Evolutionary conservation across 2,329 filamentous ascomycete species (phyloP).

Genomic region (Byssoonygena ceratinophila): DNA sequence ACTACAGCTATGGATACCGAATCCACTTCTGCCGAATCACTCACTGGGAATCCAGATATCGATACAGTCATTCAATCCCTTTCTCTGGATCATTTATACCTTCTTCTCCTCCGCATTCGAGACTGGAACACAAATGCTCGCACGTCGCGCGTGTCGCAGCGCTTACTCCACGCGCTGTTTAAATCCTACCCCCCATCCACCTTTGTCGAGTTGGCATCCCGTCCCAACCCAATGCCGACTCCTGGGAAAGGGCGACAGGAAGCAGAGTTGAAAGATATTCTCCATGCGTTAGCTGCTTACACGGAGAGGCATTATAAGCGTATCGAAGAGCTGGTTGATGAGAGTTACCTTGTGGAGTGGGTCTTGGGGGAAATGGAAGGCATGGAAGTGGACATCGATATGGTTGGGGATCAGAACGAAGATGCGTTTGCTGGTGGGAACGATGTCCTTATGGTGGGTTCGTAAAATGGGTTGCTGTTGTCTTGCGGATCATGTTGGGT

Average conservation of each 20-base stretch:
- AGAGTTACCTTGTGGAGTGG: slow-evolving; percentile 90
- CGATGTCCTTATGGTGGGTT: slow-evolving; percentile 33
- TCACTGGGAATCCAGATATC: slow-evolving; percentile 47
- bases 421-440: slow-evolving; percentile 25
- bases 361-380: slow-evolving; percentile 86
- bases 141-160: slow-evolving; percentile 74
- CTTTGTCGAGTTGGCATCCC: slow-evolving; percentile 56
- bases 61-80: slow-evolving; percentile 73
- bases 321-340: slow-evolving; percentile 80
- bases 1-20: slow-evolving; percentile 54
- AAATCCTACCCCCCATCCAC: slow-evolving; percentile 68
- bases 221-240: slow-evolving; percentile 13
- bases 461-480: neutral
- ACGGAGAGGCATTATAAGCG: slow-evolving; percentile 87
- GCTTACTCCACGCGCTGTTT: slow-evolving; percentile 68
- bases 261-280: slow-evolving; percentile 61
- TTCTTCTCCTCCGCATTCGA: slow-evolving; percentile 66
- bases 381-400: slow-evolving; percentile 24
- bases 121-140: slow-evolving; percentile 98
- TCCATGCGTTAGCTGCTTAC: slow-evolving; percentile 80
- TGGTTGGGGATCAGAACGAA: slow-evolving; percentile 18
- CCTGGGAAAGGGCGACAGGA: slow-evolving; percentile 28
- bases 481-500: neutral
- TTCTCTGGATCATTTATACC: slow-evolving; percentile 74
- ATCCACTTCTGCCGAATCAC: slow-evolving; percentile 22